Base-by-base conservation (phyloP, 768 basidiomycete genomes). In the Lactarius vividus region DNA sequence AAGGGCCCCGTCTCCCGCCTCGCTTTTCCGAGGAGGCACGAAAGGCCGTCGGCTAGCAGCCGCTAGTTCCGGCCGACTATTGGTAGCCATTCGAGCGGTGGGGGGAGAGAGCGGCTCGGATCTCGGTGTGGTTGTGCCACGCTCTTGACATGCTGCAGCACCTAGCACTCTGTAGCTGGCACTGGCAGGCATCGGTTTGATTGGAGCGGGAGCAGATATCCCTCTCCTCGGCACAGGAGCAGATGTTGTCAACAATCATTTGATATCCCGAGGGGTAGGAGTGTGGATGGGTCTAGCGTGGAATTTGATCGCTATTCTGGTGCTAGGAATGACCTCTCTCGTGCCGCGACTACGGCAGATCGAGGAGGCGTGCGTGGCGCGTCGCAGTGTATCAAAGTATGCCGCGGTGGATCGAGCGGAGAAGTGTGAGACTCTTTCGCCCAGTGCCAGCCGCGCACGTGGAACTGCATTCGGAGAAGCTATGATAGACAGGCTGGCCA, bases 141-240 rank as follows among this genome's bases (percentile, higher is more conserved):
- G 16, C 40, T 40, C 40, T 40, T 40, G 15, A 5, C 39, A 6
- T 18, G 15, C 16, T 40, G 39, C 39, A 16, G 16, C 39, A 40
- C 16, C 6, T 40, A 16, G 6, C 39, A 40, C 39, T 40, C 33
- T 33, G 33, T 7, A 33, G 18, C 40, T 40, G 6, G 16, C 40
- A 40, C 40, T 40, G 40, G 16, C 5, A 40, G 39, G 39, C 39
- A 35, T 35, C 33, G 33, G 39, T 16, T 16, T 40, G 39, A 16
- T 16, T 40, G 15, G 16, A 4, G 39, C 7, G 39, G 16, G 16
- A 40, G 16, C 16, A 15, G 6, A 15, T 40, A 72, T 82, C 0
- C 79, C 88, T 1, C 77, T 98, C 3, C 74, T 95, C 4, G 86
- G 92, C 2, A 82, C 87, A 10, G 80, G 86, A 1, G 74, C 93